Percentiles rank a stretch among this genome's conserved stretches.
These are phyloP conservation scores for Schwanniomyces vanrijiae DNA, from an alignment of 805 yeast species.

Conservation along the genomic window DNA sequence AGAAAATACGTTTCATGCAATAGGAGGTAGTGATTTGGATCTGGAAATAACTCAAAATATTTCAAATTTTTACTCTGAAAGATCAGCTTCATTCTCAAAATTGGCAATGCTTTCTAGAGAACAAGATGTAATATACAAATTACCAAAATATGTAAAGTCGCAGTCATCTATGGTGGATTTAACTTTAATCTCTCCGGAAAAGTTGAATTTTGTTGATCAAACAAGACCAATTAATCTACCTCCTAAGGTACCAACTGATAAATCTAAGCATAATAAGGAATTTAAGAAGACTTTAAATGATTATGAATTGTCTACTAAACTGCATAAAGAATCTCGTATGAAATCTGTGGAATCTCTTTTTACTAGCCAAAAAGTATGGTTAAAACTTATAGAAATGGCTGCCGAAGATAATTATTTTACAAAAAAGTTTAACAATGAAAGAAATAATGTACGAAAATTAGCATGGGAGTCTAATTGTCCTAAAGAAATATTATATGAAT, in stretches of 20 bases:
- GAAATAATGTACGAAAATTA: slow-evolving; percentile 29
- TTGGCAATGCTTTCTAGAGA: slow-evolving; percentile 32
- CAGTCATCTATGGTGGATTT: slow-evolving; percentile 57
- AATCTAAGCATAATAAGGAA: slow-evolving; percentile 55
- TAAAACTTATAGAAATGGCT: slow-evolving; percentile 18
- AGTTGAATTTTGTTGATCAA: slow-evolving; percentile 52
- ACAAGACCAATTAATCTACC: slow-evolving; percentile 75
- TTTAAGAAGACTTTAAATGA: slow-evolving; percentile 45
- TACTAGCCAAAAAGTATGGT: slow-evolving; percentile 28
- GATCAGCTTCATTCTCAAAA: slow-evolving; percentile 34
- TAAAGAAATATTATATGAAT: slow-evolving; percentile 22
- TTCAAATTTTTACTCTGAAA: slow-evolving; percentile 33
- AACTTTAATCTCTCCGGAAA: slow-evolving; percentile 59
- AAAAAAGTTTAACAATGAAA: slow-evolving; percentile 26
- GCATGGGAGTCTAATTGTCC: slow-evolving; percentile 40
- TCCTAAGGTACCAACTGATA: slow-evolving; percentile 57
- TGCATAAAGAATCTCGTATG: slow-evolving; percentile 19
- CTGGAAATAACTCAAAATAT: slow-evolving; percentile 35
- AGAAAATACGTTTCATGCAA: slow-evolving; percentile 13
- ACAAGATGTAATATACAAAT: slow-evolving; percentile 31
- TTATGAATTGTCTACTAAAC: slow-evolving; percentile 32
- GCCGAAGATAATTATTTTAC: slow-evolving; percentile 21
- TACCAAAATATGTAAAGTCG: slow-evolving; percentile 38
- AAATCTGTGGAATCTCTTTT: slow-evolving; percentile 13
- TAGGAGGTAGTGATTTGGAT: slow-evolving; percentile 24